These are phyloP conservation scores for Ophiostoma himal-ulmi DNA, from an alignment of 2,329 filamentous ascomycete species.

Conservation along the genomic window DNA sequence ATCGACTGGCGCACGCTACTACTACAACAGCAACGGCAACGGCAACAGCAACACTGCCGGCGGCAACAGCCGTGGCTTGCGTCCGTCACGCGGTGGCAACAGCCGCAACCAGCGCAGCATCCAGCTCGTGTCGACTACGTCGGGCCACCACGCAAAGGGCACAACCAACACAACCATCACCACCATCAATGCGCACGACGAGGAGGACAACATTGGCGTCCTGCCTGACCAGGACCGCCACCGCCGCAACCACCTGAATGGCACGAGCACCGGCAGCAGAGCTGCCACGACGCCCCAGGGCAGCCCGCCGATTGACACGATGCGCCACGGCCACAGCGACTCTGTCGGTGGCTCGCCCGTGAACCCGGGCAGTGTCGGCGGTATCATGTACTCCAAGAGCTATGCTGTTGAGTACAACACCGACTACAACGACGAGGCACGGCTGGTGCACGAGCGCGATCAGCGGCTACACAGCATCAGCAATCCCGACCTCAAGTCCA, in stretches of 20 bases:
- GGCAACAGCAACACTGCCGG: conserved; percentile 7
- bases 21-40: conserved; percentile 19
- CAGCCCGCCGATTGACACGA: background rate
- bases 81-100: background rate
- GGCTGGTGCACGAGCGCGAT: conserved; percentile 19
- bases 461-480: conserved; percentile 4
- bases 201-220: conserved; percentile 13
- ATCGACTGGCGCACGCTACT: conserved; percentile 17
- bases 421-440: conserved; percentile 24
- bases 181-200: conserved; percentile 1
- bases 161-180: conserved; percentile 20
- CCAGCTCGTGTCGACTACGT: conserved; percentile 18
- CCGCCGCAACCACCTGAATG: conserved; percentile 9
- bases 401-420: conserved; percentile 26
- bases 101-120: conserved; percentile 17
- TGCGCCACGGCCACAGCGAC: background rate
- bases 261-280: conserved; percentile 1
- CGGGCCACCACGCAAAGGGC: conserved; percentile 16
- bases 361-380: conserved; percentile 5
- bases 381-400: conserved; percentile 24
- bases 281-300: background rate
- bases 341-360: background rate
- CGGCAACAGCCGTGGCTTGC: background rate
- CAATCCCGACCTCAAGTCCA: conserved; percentile 22
- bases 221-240: background rate